Conservation (phyloP, 2,329 filamentous ascomycete genomes). For the Fusarium pilosicola region DNA sequence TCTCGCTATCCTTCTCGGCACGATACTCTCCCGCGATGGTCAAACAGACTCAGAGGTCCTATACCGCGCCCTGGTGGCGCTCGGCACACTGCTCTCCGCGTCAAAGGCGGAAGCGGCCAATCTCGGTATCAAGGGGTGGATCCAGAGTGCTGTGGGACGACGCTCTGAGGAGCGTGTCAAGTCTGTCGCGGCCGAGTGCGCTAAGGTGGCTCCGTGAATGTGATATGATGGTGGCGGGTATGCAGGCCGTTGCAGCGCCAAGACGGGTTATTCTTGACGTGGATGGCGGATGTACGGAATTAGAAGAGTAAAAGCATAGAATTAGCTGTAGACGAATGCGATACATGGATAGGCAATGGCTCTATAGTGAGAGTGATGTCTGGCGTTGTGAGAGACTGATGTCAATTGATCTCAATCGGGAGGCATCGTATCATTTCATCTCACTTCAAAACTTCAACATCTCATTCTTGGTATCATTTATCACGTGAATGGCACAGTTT, state of each 20-base stretch:
- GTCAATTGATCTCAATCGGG: neutral
- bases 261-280: slow-evolving; percentile 9
- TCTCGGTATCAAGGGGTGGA: slow-evolving; percentile 54
- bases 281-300: slow-evolving; percentile 10
- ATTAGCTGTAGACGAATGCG: slow-evolving; percentile 15
- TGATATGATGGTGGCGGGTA: slow-evolving; percentile 8
- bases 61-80: slow-evolving; percentile 82
- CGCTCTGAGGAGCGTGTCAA: slow-evolving; percentile 57
- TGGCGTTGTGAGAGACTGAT: neutral
- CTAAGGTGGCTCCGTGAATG: slow-evolving; percentile 28
- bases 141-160: slow-evolving; percentile 56
- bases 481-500: neutral
- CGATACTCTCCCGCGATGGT: slow-evolving; percentile 64
- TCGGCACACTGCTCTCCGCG: slow-evolving; percentile 78
- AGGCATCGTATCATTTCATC: neutral
- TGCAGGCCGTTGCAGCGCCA: slow-evolving; percentile 17
- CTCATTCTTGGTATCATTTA: neutral
- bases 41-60: slow-evolving; percentile 84
- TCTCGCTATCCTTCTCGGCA: slow-evolving; percentile 69
- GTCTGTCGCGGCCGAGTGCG: slow-evolving; percentile 40
- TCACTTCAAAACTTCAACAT: neutral
- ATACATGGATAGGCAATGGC: neutral
- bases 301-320: slow-evolving; percentile 16
- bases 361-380: neutral
- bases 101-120: slow-evolving; percentile 55